phyloP scores from a whole-genome alignment of 139 green algal species.

The Astrephomene gubernaculifera region DNA sequence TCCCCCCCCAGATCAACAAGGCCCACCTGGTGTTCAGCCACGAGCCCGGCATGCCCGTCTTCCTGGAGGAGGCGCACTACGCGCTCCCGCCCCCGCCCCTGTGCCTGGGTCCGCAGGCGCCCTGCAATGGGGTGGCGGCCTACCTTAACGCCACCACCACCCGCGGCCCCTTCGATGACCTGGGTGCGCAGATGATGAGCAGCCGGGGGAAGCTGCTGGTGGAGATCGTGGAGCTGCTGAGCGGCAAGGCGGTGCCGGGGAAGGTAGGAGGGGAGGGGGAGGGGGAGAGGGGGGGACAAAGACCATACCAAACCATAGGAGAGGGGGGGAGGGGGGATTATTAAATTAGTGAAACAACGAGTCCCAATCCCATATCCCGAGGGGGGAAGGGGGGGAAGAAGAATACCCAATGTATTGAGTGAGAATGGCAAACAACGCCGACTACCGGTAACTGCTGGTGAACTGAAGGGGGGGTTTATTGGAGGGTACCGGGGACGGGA shows the following conservation, averaged over 20 bases:
- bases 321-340: not conserved
- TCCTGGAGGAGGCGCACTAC: slow-evolving; percentile 53
- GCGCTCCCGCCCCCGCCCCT: slow-evolving; percentile 45
- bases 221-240: slow-evolving; percentile 80
- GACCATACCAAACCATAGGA: too few species aligned
- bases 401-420: too few species aligned
- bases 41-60: slow-evolving; percentile 43
- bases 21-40: slow-evolving; percentile 15
- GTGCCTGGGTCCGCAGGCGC: slow-evolving; percentile 52
- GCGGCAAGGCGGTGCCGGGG: slow-evolving; percentile 66
- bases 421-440: too few species aligned
- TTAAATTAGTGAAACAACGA: too few species aligned
- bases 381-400: too few species aligned
- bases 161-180: slow-evolving; percentile 48
- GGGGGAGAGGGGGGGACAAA: too few species aligned
- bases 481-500: too few species aligned
- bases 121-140: slow-evolving; percentile 32
- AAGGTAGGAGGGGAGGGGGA: slow-evolving; percentile 48
- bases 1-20: slow-evolving; percentile 26
- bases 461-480: too few species aligned
- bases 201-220: slow-evolving; percentile 72
- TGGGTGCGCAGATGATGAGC: slow-evolving; percentile 59
- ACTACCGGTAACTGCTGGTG: too few species aligned
- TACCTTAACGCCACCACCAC: slow-evolving; percentile 69
- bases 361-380: too few species aligned